These are phyloP conservation scores for Gnomoniopsis smithogilvyi DNA, from an alignment of 2,329 filamentous ascomycete genomes.

Conservation along the genomic window DNA sequence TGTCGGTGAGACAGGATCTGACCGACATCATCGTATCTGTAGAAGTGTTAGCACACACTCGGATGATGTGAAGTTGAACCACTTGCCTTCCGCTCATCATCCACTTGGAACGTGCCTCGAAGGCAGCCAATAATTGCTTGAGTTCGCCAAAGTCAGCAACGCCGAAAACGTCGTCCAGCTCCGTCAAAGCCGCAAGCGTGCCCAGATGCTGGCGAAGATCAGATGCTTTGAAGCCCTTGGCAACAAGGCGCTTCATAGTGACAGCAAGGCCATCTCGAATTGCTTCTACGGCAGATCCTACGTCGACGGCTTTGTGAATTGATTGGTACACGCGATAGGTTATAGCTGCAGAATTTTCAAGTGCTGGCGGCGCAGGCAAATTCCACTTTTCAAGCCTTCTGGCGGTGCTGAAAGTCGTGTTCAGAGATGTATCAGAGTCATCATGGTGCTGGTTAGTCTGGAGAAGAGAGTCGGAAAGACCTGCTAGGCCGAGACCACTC, in stretches of 20 bases:
- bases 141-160: conserved; percentile 59
- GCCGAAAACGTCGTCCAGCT: conserved; percentile 75
- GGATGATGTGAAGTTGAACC: not conserved
- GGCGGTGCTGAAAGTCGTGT: conserved; percentile 75
- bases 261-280: conserved; percentile 62
- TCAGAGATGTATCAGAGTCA: conserved; percentile 55
- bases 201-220: conserved; percentile 54
- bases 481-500: conserved; percentile 77
- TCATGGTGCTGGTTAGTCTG: conserved; percentile 62
- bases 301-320: conserved; percentile 63
- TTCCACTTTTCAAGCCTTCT: conserved; percentile 90
- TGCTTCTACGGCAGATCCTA: conserved; percentile 48
- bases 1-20: conserved; percentile 80
- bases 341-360: conserved; percentile 61
- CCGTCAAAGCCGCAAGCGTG: conserved; percentile 70
- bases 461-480: conserved; percentile 77
- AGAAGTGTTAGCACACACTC: conserved; percentile 21
- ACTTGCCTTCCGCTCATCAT: conserved; percentile 77
- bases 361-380: conserved; percentile 66
- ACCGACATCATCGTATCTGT: conserved; percentile 72
- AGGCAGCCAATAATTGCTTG: conserved; percentile 56
- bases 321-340: conserved; percentile 81
- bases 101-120: conserved; percentile 69
- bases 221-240: conserved; percentile 45
- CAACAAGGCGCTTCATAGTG: conserved; percentile 56